Percentiles rank a stretch among this genome's conserved stretches.
Evolutionary conservation across 805 yeast genomes (phyloP).

Genomic region (Dipodascus geniculatus): DNA sequence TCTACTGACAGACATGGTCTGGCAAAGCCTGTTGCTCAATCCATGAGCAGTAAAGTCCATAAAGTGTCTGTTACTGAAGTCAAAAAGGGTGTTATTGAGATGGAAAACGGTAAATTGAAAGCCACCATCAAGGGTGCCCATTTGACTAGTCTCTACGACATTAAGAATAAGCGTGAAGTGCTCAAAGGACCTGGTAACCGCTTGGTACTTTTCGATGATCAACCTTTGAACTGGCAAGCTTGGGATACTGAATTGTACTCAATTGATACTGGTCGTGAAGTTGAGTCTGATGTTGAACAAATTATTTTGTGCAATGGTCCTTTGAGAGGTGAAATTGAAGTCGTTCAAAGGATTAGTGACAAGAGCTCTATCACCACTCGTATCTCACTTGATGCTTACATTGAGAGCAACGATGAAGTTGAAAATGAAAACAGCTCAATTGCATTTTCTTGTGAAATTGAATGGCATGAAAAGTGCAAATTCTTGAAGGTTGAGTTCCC

Average conservation of each 20-base stretch:
- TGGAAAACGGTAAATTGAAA: slow-evolving; percentile 50
- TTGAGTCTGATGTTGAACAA: slow-evolving; percentile 30
- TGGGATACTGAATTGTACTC: slow-evolving; percentile 97
- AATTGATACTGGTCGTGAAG: slow-evolving; percentile 52
- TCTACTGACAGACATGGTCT: slow-evolving; percentile 7
- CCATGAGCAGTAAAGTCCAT: slow-evolving; percentile 5
- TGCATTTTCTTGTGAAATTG: slow-evolving; percentile 48
- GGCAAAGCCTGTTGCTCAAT: slow-evolving; percentile 7
- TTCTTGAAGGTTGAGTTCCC: slow-evolving; percentile 94
- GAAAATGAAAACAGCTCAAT: slow-evolving; percentile 28
- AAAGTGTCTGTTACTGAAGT: slow-evolving; percentile 34
- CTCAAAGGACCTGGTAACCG: slow-evolving; percentile 65
- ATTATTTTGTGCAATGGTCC: slow-evolving; percentile 37
- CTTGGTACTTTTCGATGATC: slow-evolving; percentile 73
- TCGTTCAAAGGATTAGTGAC: slow-evolving; percentile 47
- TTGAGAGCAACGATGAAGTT: slow-evolving; percentile 14
- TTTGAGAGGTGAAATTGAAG: slow-evolving; percentile 49
- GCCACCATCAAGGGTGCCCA: slow-evolving; percentile 54
- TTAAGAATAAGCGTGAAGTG: slow-evolving; percentile 47
- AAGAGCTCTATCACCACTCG: slow-evolving; percentile 50
- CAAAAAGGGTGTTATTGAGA: slow-evolving; percentile 32
- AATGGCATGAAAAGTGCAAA: slow-evolving; percentile 81
- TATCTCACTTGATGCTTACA: slow-evolving; percentile 54
- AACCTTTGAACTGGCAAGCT: slow-evolving; percentile 85
- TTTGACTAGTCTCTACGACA: slow-evolving; percentile 53